phyloP scores from a whole-genome alignment of 2,329 filamentous ascomycete genomes.

The Ambrosiella xylebori region DNA sequence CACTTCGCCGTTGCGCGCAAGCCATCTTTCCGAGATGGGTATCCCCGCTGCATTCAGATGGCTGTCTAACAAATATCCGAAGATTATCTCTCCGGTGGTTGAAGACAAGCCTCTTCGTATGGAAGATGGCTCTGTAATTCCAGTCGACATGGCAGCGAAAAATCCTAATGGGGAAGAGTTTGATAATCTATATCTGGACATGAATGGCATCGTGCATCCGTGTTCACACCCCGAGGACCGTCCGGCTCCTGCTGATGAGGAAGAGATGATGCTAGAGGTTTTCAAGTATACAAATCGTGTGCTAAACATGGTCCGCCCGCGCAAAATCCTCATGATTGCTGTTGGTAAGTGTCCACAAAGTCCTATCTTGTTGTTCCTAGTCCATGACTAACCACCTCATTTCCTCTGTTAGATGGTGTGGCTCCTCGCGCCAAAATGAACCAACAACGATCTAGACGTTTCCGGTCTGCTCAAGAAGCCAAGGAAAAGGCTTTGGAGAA shows the following conservation, averaged over 20 bases:
- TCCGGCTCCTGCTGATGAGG: conserved; percentile 79
- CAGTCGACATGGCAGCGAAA: conserved; percentile 64
- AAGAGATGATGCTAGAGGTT: conserved; percentile 98
- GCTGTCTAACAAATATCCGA: conserved; percentile 93
- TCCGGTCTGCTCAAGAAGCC: conserved; percentile 85
- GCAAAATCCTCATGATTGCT: conserved; percentile 93
- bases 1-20: neutral
- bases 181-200: conserved; percentile 94
- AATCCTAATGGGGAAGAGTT: conserved; percentile 98
- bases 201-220: conserved; percentile 99
- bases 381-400: neutral
- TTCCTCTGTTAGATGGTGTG: conserved; percentile 56
- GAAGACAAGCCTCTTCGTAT: conserved; percentile 71
- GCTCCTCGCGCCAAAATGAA: conserved; percentile 99
- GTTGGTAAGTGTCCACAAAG: conserved; percentile 45
- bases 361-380: neutral
- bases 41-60: conserved; percentile 90
- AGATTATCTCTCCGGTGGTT: conserved; percentile 82
- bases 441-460: conserved; percentile 89
- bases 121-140: conserved; percentile 64
- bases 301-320: conserved; percentile 93
- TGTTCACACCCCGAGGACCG: conserved; percentile 94
- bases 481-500: conserved; percentile 88
- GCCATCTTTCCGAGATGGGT: conserved; percentile 46
- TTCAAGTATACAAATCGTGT: conserved; percentile 98